These are phyloP conservation scores for Boletus smithii DNA, from an alignment of 1,284 basidiomycete species.

Conservation along the genomic window DNA sequence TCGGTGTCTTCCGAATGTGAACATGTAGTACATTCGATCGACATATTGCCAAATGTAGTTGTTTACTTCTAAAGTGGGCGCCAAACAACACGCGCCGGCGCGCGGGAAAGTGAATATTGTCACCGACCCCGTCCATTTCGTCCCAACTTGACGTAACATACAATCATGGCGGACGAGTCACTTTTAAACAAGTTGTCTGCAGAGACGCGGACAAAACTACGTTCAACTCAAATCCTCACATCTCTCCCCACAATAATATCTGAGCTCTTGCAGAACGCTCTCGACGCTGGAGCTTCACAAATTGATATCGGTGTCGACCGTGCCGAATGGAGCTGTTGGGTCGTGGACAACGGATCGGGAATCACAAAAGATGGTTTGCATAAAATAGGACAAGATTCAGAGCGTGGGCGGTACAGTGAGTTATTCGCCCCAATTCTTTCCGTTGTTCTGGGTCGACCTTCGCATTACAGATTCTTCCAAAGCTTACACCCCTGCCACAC, in stretches of 20 bases:
- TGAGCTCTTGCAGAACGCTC: constrained; percentile 82
- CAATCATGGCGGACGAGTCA: constrained; percentile 23
- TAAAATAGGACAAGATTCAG: constrained; percentile 49
- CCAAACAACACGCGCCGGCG: constrained; percentile 30
- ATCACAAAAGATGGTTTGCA: constrained; percentile 60
- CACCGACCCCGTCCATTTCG: too few relatives aligned
- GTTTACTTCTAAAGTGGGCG: constrained; percentile 21
- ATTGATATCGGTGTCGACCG: constrained; percentile 66
- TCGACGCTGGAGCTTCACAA: constrained; percentile 63
- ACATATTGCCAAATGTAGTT: constrained; percentile 28
- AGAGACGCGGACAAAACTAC: constrained; percentile 61
- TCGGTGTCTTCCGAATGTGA: constrained; percentile 90
- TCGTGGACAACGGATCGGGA: constrained; percentile 79
- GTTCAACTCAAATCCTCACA: constrained; percentile 81
- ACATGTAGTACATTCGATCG: constrained; percentile 21
- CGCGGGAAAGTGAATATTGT: too few relatives aligned
- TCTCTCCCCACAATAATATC: constrained; percentile 74
- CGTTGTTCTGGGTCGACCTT: not conserved
- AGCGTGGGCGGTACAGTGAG: constrained; percentile 66
- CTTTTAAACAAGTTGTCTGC: constrained; percentile 41
- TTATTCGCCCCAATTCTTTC: constrained; percentile 2
- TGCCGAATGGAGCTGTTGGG: constrained; percentile 74
- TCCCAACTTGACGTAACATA: too few relatives aligned
- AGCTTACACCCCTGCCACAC: constrained; percentile 48
- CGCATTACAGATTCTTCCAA: constrained; percentile 63